Evolutionary conservation across 2,329 filamentous ascomycete species (phyloP).

Genomic region (Fusarium subtropicale): DNA sequence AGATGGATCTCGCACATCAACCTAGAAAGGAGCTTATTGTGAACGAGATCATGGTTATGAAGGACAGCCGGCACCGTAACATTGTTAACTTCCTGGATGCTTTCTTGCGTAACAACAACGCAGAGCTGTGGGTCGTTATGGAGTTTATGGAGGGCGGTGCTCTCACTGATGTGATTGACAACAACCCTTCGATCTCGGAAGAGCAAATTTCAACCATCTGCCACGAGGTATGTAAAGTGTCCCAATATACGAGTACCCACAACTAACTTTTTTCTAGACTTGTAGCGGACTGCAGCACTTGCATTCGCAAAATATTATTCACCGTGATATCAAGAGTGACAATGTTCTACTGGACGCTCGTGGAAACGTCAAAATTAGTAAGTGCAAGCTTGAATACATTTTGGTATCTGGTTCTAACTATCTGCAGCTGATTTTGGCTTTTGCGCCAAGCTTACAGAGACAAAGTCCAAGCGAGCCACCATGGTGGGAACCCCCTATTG

Average conservation of each 20-base stretch:
- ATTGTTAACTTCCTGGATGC: conserved; percentile 99
- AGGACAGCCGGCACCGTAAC: conserved; percentile 97
- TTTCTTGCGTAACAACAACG: conserved; percentile 92
- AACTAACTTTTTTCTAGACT: conserved; percentile 69
- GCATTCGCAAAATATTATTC: conserved; percentile 96
- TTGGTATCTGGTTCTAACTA: conserved; percentile 27
- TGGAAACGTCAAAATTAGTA: conserved; percentile 98
- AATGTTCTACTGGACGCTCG: conserved; percentile 95
- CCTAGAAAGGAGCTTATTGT: conserved; percentile 98
- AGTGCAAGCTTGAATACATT: conserved; percentile 53
- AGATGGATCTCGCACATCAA: conserved; percentile 98
- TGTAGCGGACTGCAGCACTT: conserved; percentile 95
- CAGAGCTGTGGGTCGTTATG: conserved; percentile 99
- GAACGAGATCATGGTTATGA: conserved; percentile 99
- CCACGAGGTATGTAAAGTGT: conserved; percentile 76
- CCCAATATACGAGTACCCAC: conserved; percentile 10
- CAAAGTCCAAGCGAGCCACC: conserved; percentile 95
- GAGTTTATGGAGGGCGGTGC: conserved; percentile 99
- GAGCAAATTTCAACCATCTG: conserved; percentile 99
- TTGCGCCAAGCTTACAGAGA: conserved; percentile 97
- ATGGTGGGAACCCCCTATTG: conserved; percentile 99
- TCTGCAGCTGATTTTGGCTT: conserved; percentile 95
- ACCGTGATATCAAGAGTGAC: conserved; percentile 99
- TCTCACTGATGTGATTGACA: conserved; percentile 98
- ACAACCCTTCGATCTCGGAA: conserved; percentile 92